Conservation (phyloP, 345 rosid genomes). For the Melaleuca alternifolia region DNA sequence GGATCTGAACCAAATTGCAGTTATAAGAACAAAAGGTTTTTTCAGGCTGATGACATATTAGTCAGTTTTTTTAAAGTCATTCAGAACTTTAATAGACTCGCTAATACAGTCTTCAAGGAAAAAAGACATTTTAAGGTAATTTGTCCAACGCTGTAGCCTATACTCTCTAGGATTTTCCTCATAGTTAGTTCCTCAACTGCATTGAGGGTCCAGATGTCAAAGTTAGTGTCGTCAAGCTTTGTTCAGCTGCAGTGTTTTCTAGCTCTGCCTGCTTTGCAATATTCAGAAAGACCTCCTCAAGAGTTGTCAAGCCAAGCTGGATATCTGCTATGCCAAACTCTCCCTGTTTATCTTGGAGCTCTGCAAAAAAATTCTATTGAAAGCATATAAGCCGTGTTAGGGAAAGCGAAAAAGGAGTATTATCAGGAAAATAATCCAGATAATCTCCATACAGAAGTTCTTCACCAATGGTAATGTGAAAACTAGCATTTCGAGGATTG, state of each 20-base stretch:
- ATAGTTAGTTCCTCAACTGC: slow-evolving; percentile 21
- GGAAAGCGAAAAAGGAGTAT: neutral
- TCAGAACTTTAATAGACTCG: neutral
- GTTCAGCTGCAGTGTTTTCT: slow-evolving; percentile 76
- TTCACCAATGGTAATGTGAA: neutral
- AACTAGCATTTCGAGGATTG: neutral
- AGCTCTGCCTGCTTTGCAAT: slow-evolving; percentile 88
- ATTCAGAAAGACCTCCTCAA: slow-evolving; percentile 88
- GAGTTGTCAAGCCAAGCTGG: slow-evolving; percentile 82
- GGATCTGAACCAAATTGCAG: slow-evolving; percentile 37
- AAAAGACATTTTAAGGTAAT: neutral
- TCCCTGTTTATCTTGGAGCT: slow-evolving; percentile 54
- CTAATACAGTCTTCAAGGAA: neutral
- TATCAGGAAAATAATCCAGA: neutral
- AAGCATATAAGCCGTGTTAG: neutral
- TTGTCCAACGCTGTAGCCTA: neutral
- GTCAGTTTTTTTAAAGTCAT: neutral
- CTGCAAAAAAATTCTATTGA: slow-evolving; percentile 46
- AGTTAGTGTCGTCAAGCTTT: slow-evolving; percentile 50
- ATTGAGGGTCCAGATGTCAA: slow-evolving; percentile 57
- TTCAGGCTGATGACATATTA: neutral
- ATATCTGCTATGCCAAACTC: slow-evolving; percentile 73
- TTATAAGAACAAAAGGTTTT: neutral
- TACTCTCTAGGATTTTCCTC: too few species aligned
- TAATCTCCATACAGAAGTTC: neutral